These are phyloP conservation scores for Pseudoturritis turrita DNA, from an alignment of 345 rosid species.

Conservation along the genomic window DNA sequence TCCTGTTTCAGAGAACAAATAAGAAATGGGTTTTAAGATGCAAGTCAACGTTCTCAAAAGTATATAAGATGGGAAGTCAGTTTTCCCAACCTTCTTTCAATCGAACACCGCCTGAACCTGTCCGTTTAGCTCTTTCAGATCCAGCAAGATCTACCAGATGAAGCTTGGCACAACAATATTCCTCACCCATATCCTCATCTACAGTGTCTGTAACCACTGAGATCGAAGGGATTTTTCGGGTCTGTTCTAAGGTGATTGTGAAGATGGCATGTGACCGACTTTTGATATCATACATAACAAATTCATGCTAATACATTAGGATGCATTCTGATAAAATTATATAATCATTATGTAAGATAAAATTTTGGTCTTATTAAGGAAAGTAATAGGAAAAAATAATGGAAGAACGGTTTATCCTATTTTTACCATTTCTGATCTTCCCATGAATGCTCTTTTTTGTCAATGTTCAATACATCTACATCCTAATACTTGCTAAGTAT, in stretches of 20 bases:
- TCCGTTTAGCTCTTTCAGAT: constrained; percentile 83
- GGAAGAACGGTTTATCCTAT: not conserved
- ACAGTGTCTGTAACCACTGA: constrained; percentile 39
- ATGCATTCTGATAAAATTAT: not conserved
- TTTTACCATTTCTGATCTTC: constrained; percentile 1
- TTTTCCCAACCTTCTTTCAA: constrained; percentile 63
- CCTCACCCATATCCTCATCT: constrained; percentile 61
- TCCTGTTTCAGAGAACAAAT: constrained; percentile 39
- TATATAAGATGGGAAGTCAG: constrained; percentile 11
- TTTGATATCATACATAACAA: constrained; percentile 35
- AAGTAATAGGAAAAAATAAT: not conserved
- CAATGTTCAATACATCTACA: not conserved
- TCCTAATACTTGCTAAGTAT: not conserved
- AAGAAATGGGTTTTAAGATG: not conserved
- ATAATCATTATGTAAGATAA: constrained; percentile 3
- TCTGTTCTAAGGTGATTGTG: constrained; percentile 84
- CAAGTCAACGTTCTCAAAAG: not conserved
- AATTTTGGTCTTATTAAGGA: not conserved
- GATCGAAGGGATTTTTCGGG: constrained; percentile 46
- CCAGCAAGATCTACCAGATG: constrained; percentile 92
- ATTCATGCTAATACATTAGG: constrained; percentile 29
- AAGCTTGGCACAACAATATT: constrained; percentile 73
- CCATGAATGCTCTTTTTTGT: not conserved
- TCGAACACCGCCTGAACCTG: constrained; percentile 79
- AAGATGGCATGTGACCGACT: constrained; percentile 95